A percentile compares a stretch with the other conserved stretches of the same genome.
These are phyloP conservation scores for Beauveria medogensis DNA, from an alignment of 2,329 filamentous ascomycete species.

Conservation along the genomic window DNA sequence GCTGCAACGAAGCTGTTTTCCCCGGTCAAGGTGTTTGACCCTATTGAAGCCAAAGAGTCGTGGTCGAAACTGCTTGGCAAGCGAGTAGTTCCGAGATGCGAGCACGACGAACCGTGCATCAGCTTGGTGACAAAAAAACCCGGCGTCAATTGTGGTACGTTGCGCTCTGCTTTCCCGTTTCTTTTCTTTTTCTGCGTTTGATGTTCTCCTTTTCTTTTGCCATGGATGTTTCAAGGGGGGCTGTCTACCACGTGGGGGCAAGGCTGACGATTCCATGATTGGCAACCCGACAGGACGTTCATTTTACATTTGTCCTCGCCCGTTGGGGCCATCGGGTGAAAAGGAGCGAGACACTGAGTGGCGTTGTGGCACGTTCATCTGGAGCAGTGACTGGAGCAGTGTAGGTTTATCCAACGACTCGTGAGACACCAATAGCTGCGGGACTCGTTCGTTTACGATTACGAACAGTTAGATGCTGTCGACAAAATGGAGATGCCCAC, in stretches of 20 bases:
- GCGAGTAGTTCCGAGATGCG: constrained; percentile 67
- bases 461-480: not conserved
- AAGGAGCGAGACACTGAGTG: constrained; percentile 81
- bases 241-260: not conserved
- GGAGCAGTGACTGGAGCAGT: constrained; percentile 51
- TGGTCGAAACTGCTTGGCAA: constrained; percentile 82
- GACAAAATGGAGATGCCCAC: not conserved
- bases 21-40: constrained; percentile 49
- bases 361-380: constrained; percentile 79
- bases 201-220: too few relatives aligned
- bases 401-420: constrained; percentile 10
- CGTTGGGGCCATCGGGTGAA: constrained; percentile 74
- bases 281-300: constrained; percentile 39
- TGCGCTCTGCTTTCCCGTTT: not conserved
- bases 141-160: constrained; percentile 66
- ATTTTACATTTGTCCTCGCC: constrained; percentile 59
- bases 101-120: constrained; percentile 83
- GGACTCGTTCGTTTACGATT: too few relatives aligned
- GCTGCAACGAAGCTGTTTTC: not conserved
- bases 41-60: constrained; percentile 65
- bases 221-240: not conserved
- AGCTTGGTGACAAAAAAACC: constrained; percentile 80
- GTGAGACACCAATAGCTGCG: not conserved
- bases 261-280: not conserved
- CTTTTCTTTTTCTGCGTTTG: not conserved